These are phyloP conservation scores for Epichloe elymi DNA, from an alignment of 2,329 filamentous ascomycete genomes.

Conservation along the genomic window DNA sequence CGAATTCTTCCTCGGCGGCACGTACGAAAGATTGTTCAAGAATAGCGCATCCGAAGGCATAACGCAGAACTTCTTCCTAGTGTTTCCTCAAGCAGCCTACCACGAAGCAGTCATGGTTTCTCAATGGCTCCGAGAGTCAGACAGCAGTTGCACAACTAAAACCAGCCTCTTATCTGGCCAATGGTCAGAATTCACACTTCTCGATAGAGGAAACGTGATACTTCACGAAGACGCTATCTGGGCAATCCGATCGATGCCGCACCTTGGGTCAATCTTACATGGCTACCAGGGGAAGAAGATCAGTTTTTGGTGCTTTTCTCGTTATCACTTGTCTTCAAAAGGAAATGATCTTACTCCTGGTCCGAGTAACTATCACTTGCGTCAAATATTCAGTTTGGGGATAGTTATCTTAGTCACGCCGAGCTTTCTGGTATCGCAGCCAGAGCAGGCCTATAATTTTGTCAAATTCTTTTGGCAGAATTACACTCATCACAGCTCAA, in stretches of 20 bases:
- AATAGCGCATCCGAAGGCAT: slow-evolving; percentile 8
- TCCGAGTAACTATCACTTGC: slow-evolving; percentile 14
- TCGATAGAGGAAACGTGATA: slow-evolving; percentile 22
- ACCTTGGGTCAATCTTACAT: slow-evolving; percentile 21
- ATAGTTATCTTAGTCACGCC: slow-evolving; percentile 26
- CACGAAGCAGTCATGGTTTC: slow-evolving; percentile 25
- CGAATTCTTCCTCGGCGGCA: slow-evolving; percentile 17
- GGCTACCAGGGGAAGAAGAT: slow-evolving; percentile 11
- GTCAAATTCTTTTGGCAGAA: slow-evolving; percentile 22
- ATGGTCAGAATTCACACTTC: slow-evolving; percentile 31
- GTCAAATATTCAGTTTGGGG: slow-evolving; percentile 19
- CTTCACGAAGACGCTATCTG: slow-evolving; percentile 30
- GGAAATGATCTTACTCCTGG: neutral
- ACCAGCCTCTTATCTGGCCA: slow-evolving; percentile 28
- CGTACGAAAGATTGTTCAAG: slow-evolving; percentile 18
- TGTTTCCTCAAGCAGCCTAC: slow-evolving; percentile 29
- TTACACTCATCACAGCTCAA: slow-evolving; percentile 7
- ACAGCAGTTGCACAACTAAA: slow-evolving; percentile 28
- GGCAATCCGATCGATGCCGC: slow-evolving; percentile 26
- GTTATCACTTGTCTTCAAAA: slow-evolving; percentile 1
- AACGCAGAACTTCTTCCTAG: slow-evolving; percentile 29
- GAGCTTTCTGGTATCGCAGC: slow-evolving; percentile 27
- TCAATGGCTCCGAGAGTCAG: slow-evolving; percentile 30
- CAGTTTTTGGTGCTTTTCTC: slow-evolving; percentile 26
- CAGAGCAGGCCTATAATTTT: slow-evolving; percentile 19